Base-by-base conservation (phyloP, 1,284 basidiomycete species). In the Trichosporon faecale region DNA sequence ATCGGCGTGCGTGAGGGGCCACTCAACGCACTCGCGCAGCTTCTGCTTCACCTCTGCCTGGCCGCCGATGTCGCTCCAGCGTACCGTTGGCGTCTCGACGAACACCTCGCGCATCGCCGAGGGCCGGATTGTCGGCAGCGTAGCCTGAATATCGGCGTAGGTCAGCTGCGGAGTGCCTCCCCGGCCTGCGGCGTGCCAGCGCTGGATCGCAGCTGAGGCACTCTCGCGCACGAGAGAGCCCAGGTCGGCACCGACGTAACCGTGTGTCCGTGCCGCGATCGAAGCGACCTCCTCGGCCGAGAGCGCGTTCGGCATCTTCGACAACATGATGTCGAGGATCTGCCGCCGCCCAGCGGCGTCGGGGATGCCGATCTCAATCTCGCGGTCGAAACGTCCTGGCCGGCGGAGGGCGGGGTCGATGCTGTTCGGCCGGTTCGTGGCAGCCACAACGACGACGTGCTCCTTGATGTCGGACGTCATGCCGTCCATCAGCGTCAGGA, bases 341-440 rank as follows among this genome's bases (percentile, higher is more conserved):
- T 91, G 88, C 40, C 88, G 85, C 25, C 97, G 89, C 1, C 93
- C 93, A 46, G 89, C 87, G 1, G 89, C 89, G 78, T 95, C 93
- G 0, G 97, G 97, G 37, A 99, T 89, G 44, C 95, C 96, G 75
- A 99, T 95, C 82, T 99, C 97, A 57, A 99, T 93, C 83, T 99
- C 97, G 73, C 94, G 87, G 82, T 99, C 97, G 77, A 99, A 96
- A 72, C 97, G 86, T 1, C 97, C 97, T 2, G 97, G 97, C 37
- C 97, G 86, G 65, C 97, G 86, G 55, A 99, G 85, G 0, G 97
- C 97, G 33, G 95, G 96, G 82, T 99, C 97, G 70, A 99, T 94
- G 4, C 95, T 92, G 80, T 99, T 98, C 3, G 95, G 96, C 40
- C 97, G 87, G 82, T 99, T 99, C 0, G 97, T 99, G 0, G 97